Conservation (phyloP, 164 flowering plant species). For the Annona squamosa region DNA sequence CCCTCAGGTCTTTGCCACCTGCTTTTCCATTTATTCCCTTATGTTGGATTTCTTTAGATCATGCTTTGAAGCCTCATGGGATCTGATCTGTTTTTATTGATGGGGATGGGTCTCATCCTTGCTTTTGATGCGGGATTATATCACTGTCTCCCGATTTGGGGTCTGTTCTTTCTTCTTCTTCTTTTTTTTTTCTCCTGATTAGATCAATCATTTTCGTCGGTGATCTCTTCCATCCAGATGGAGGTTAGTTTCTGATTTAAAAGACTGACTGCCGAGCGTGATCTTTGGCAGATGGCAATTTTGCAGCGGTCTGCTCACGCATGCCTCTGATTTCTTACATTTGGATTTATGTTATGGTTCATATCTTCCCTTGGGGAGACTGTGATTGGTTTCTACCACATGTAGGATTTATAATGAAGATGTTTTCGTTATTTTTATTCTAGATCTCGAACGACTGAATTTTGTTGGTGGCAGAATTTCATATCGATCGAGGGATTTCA, state of each 20-base stretch:
- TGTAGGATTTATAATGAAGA: neutral
- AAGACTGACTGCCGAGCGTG: neutral
- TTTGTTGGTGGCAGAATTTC: neutral
- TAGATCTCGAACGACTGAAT: neutral
- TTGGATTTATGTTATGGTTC: too few relatives aligned
- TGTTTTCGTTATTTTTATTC: neutral
- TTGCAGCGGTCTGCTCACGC: neutral
- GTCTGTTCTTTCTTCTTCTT: neutral
- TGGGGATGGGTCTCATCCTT: neutral
- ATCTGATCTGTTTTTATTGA: neutral
- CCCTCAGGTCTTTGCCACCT: constrained; percentile 7
- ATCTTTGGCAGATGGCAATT: neutral
- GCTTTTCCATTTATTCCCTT: neutral
- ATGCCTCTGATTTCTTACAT: neutral
- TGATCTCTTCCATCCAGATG: too few relatives aligned
- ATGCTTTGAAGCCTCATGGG: neutral
- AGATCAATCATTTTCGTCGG: too few relatives aligned
- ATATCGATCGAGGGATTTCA: neutral
- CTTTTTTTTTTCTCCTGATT: too few relatives aligned
- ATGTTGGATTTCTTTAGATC: neutral
- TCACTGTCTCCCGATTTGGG: neutral
- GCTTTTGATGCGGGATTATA: neutral
- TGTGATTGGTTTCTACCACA: neutral
- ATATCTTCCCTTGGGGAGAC: neutral
- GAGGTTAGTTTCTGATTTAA: neutral